phyloP scores from a whole-genome alignment of 306 rosid species.

The Quercus aquifolioides region DNA sequence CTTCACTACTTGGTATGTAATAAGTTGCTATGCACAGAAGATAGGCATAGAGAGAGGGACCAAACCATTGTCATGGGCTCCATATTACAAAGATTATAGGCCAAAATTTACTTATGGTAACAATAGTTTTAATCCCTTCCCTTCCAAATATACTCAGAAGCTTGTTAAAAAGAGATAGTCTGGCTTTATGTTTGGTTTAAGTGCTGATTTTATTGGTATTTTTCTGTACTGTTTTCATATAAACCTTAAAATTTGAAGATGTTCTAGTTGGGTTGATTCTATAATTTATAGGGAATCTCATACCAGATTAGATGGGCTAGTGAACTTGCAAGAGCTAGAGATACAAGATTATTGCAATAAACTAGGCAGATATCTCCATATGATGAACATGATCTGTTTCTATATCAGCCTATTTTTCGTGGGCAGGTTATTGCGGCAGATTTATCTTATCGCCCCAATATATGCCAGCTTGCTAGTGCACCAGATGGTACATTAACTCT shows the following conservation, averaged over 20 bases:
- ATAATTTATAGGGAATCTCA: constrained; percentile 10
- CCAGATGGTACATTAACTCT: constrained; percentile 33
- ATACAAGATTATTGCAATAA: not conserved
- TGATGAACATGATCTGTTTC: constrained; percentile 15
- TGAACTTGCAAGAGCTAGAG: constrained; percentile 19
- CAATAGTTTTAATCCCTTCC: not conserved
- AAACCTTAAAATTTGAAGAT: not conserved
- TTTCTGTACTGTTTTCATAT: not conserved
- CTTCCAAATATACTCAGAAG: not conserved
- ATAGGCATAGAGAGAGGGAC: not conserved
- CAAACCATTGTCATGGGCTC: not conserved
- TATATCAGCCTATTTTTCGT: constrained; percentile 6
- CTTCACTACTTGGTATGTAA: constrained; percentile 2
- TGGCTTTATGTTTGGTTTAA: not conserved
- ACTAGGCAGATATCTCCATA: constrained; percentile 4
- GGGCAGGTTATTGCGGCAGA: constrained; percentile 68
- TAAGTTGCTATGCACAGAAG: not conserved
- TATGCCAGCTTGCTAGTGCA: constrained; percentile 61
- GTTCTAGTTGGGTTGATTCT: not conserved
- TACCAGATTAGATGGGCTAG: constrained; percentile 8
- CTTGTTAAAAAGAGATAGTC: not conserved
- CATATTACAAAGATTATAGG: not conserved
- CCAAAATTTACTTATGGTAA: not conserved
- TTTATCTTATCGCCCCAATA: constrained; percentile 35
- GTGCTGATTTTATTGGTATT: not conserved